Base-by-base conservation (phyloP, 768 basidiomycete species). In the Lentinula lateritia region DNA sequence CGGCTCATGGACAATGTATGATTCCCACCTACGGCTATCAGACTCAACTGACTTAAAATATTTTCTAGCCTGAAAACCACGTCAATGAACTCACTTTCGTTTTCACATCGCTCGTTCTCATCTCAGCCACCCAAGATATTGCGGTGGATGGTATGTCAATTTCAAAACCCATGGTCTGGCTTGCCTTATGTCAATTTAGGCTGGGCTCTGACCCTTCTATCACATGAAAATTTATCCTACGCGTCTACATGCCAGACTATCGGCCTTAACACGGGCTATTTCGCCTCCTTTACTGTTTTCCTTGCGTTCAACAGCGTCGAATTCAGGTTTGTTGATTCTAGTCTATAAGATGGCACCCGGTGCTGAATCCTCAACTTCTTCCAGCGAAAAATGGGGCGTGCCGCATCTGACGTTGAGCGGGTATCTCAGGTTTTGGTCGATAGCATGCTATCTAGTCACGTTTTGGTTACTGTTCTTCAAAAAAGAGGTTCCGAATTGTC, bases 221-320 rank as follows among this genome's bases (percentile, higher is more conserved):
- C 96, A 2, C 87, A 92, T 63, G 94, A 94, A 65, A 95, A 95
- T 69, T 75, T 98, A 41, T 93, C 95, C 16, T 99, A 95, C 69
- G 97, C 97, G 3, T 97, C 95, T 16, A 98, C 95, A 6, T 98
- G 96, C 61, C 97, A 99, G 73, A 98, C 97, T 0, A 93, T 98
- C 63, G 97, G 97, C 12, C 80, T 99, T 28, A 98, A 96, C 67
- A 91, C 92, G 1, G 97, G 97, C 5, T 98, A 89, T 73, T 95
- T 98, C 69, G 83, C 95, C 35, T 95, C 93, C 2, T 98, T 97
- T 71, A 99, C 97, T 7, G 94, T 98, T 6, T 98, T 98, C 71
- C 82, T 99, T 45, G 97, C 97, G 0, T 86, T 99, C 71, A 99
- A 98, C 71, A 95, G 93, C 65, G 89, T 93, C 67, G 88, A 90